Conservation (phyloP, 176 grass and related monocot genomes). For the Melocanna baccifera region DNA sequence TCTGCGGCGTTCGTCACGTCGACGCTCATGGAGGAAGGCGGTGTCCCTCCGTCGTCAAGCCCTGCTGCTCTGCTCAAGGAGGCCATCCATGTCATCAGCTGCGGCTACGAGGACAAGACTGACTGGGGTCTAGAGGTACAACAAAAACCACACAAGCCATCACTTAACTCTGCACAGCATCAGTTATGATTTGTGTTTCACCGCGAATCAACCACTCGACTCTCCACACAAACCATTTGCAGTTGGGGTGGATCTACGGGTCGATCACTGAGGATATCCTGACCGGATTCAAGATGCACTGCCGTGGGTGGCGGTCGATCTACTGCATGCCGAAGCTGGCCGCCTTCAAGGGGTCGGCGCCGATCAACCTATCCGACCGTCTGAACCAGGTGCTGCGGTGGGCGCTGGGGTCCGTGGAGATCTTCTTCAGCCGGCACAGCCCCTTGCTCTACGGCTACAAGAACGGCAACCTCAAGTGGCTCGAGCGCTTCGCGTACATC, state of each 20-base stretch:
- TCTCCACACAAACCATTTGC: neutral
- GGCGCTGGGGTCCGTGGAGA: constrained; percentile 98
- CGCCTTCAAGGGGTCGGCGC: constrained; percentile 93
- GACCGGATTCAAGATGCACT: constrained; percentile 99
- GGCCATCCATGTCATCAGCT: constrained; percentile 99
- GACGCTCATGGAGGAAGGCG: constrained; percentile 98
- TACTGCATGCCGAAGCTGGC: constrained; percentile 93
- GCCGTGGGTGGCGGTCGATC: constrained; percentile 92
- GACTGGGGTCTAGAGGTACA: constrained; percentile 95
- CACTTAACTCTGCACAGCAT: neutral
- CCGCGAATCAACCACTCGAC: neutral
- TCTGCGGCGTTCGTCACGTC: constrained; percentile 93
- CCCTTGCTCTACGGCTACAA: constrained; percentile 93
- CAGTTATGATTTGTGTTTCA: neutral
- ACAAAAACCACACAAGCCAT: neutral
- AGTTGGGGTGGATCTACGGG: constrained; percentile 98
- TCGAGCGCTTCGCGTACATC: constrained; percentile 98
- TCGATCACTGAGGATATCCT: constrained; percentile 99
- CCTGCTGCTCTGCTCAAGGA: constrained; percentile 95
- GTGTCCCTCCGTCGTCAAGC: constrained; percentile 87
- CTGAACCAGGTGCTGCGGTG: constrained; percentile 97
- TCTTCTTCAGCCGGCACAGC: constrained; percentile 97
- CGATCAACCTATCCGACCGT: constrained; percentile 92
- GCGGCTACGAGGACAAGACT: constrained; percentile 95
- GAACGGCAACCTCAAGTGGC: constrained; percentile 96